Evolutionary conservation across 2,329 filamentous ascomycete species (phyloP).

Genomic region (Apiospora arundinis): DNA sequence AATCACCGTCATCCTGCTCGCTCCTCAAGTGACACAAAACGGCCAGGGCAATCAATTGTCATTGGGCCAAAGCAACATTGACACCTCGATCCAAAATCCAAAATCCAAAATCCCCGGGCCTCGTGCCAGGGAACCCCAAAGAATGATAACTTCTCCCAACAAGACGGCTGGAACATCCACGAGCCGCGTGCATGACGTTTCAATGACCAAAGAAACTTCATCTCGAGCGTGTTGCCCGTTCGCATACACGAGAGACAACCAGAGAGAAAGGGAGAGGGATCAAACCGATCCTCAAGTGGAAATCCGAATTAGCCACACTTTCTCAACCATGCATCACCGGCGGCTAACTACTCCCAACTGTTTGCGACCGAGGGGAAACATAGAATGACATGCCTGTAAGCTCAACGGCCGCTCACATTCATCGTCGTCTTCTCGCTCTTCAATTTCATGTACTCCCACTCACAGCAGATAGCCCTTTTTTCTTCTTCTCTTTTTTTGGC

Average conservation of each 20-base stretch:
- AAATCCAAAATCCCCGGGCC: not conserved
- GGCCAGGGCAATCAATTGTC: not conserved
- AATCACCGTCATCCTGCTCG: not conserved
- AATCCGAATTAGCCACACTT: not conserved
- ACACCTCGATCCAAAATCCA: slow-evolving; percentile 11
- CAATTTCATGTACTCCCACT: not conserved
- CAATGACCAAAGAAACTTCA: not conserved
- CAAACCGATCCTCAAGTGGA: not conserved
- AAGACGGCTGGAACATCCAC: not conserved
- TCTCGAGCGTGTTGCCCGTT: not conserved
- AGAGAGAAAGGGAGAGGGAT: not conserved
- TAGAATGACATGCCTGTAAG: not conserved
- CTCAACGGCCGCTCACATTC: not conserved
- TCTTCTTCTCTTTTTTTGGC: too few relatives aligned
- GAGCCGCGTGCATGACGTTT: not conserved
- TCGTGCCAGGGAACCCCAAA: not conserved
- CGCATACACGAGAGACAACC: not conserved
- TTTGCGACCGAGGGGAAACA: not conserved
- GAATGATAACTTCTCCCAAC: slow-evolving; percentile 6
- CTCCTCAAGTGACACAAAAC: not conserved
- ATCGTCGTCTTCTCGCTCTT: not conserved
- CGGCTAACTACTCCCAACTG: not conserved
- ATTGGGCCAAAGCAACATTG: slow-evolving; percentile 2
- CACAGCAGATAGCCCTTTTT: not conserved
- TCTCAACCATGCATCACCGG: not conserved